A percentile compares a stretch with the other conserved stretches of the same genome.
Conservation (phyloP, 2,329 filamentous ascomycete genomes). For the Diaporthe batatas region DNA sequence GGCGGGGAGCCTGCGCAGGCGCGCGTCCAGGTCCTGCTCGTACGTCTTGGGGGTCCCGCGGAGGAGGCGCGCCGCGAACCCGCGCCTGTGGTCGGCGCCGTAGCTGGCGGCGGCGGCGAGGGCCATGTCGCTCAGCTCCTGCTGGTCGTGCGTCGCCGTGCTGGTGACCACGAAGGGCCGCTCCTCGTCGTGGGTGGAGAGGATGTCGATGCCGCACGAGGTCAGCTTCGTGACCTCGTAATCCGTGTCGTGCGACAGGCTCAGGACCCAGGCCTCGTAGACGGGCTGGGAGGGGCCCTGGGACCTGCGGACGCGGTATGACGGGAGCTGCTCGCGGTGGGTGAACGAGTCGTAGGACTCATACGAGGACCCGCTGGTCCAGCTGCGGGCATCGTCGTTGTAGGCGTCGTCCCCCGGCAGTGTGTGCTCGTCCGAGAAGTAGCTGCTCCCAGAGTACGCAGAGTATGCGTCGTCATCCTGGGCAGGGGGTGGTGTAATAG, state of each 20-base stretch:
- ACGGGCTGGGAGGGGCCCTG: slow-evolving; percentile 44
- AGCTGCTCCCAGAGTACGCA: slow-evolving; percentile 26
- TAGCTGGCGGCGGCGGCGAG: slow-evolving; percentile 44
- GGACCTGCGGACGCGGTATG: slow-evolving; percentile 40
- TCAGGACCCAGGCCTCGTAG: slow-evolving; percentile 49
- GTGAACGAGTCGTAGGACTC: slow-evolving; percentile 27
- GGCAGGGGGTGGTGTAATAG: neutral
- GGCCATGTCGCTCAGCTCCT: slow-evolving; percentile 46
- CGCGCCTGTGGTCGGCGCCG: slow-evolving; percentile 44
- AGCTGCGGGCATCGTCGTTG: slow-evolving; percentile 32
- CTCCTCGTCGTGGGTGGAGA: slow-evolving; percentile 3
- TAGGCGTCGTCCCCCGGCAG: slow-evolving; percentile 10
- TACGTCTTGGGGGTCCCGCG: slow-evolving; percentile 45
- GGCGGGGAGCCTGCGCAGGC: slow-evolving; percentile 44
- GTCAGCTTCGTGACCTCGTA: slow-evolving; percentile 39
- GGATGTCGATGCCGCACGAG: slow-evolving; percentile 43
- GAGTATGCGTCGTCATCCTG: slow-evolving; percentile 3
- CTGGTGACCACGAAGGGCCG: slow-evolving; percentile 15
- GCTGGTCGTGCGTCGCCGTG: slow-evolving; percentile 42
- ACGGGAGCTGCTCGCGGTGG: slow-evolving; percentile 8
- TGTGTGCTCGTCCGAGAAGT: slow-evolving; percentile 33
- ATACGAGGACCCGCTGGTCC: neutral
- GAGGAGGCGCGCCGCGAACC: slow-evolving; percentile 44
- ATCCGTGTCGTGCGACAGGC: slow-evolving; percentile 38
- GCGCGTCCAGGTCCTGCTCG: slow-evolving; percentile 47